These are phyloP conservation scores for Phytophthora sojae DNA, from an alignment of 352 stramenopile species.

Conservation along the genomic window DNA sequence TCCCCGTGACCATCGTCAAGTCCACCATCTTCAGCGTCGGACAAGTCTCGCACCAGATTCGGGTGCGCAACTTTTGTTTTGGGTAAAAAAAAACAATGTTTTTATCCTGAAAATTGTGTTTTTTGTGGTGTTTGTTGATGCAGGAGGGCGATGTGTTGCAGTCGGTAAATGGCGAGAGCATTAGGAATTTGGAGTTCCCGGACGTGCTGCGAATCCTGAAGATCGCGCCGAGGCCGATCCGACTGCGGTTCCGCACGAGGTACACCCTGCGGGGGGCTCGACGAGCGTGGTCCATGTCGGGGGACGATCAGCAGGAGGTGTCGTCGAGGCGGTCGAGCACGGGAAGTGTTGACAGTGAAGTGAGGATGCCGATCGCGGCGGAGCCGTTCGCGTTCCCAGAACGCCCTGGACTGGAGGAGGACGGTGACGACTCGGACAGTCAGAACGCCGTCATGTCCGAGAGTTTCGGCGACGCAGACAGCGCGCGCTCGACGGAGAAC, in stretches of 20 bases:
- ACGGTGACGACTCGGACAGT: conserved; percentile 72
- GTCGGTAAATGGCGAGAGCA: conserved; percentile 75
- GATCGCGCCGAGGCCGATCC: conserved; percentile 68
- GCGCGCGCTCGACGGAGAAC: conserved; percentile 72
- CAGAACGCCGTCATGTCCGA: conserved; percentile 77
- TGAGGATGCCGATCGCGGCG: conserved; percentile 25
- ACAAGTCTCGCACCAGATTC: conserved; percentile 63
- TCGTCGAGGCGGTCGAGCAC: conserved; percentile 34
- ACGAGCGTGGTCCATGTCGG: conserved; percentile 23
- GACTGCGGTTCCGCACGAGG: conserved; percentile 63
- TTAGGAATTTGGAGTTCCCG: conserved; percentile 66
- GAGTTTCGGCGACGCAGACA: conserved; percentile 82
- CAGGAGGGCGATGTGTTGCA: conserved; percentile 79
- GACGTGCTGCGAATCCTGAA: conserved; percentile 79
- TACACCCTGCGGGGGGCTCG: conserved; percentile 23
- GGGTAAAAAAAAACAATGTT: background rate
- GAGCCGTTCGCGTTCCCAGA: conserved; percentile 45
- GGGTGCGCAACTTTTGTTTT: conserved; percentile 32
- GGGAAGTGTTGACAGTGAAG: conserved; percentile 33
- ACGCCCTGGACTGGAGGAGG: conserved; percentile 46
- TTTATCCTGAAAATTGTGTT: background rate
- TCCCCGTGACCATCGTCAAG: conserved; percentile 60
- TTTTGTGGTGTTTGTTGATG: conserved; percentile 11
- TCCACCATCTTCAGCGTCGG: conserved; percentile 55
- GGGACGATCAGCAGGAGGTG: conserved; percentile 31